Evolutionary conservation across 2,329 filamentous ascomycete genomes (phyloP).

Genomic region (Pseudogymnoascus sp.): DNA sequence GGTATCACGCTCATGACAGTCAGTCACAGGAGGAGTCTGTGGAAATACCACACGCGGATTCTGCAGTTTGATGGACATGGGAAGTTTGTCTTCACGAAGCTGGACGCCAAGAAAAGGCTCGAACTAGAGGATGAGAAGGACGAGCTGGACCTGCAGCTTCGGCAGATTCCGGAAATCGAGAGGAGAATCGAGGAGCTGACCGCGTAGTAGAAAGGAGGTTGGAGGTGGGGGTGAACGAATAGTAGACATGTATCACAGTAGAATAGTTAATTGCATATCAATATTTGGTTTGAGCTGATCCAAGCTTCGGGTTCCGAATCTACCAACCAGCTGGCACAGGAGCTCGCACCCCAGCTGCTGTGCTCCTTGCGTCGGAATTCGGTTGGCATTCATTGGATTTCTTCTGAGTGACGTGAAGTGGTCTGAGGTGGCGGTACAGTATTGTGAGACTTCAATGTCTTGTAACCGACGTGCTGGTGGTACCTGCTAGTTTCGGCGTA

Average conservation of each 20-base stretch:
- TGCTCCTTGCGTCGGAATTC: background rate
- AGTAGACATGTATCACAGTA: constrained; percentile 6
- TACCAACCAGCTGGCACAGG: background rate
- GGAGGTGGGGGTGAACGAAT: background rate
- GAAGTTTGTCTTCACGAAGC: constrained; percentile 76
- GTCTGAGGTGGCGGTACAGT: background rate
- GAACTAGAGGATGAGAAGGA: constrained; percentile 94
- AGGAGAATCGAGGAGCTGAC: constrained; percentile 75
- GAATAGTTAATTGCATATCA: constrained; percentile 7
- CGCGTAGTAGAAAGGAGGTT: constrained; percentile 26
- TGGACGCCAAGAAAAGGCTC: constrained; percentile 82
- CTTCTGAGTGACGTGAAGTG: background rate
- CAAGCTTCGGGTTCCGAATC: background rate
- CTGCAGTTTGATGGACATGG: constrained; percentile 96
- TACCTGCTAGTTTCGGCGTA: constrained; percentile 2
- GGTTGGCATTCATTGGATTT: background rate
- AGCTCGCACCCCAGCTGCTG: background rate
- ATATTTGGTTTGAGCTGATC: constrained; percentile 3
- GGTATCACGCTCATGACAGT: constrained; percentile 97
- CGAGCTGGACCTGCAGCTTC: constrained; percentile 77
- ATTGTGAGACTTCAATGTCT: background rate
- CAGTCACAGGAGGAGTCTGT: constrained; percentile 80
- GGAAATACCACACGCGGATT: constrained; percentile 94
- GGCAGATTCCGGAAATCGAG: constrained; percentile 83
- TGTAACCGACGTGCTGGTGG: background rate